phyloP scores from a whole-genome alignment of 129 eudicot genomes.

The sunflower (Helianthus annuus) region HanXRQr2.0-SUNRISE NC_035446.2:139356447-139356946 shows the following conservation, averaged over 20 bases:
- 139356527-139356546: constrained; percentile 42
- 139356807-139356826: constrained; percentile 38
- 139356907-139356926: constrained; percentile 47
- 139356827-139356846: constrained; percentile 41
- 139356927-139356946: constrained; percentile 53
- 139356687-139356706: constrained; percentile 75
- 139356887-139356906: constrained; percentile 98
- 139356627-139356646: constrained; percentile 96
- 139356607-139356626: constrained; percentile 55
- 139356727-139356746: constrained; percentile 81
- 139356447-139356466: constrained; percentile 53
- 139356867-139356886: constrained; percentile 84
- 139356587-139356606: constrained; percentile 57
- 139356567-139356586: constrained; percentile 55
- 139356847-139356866: constrained; percentile 63
- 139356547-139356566: constrained; percentile 70
- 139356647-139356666: constrained; percentile 84
- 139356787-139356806: constrained; percentile 47
- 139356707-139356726: constrained; percentile 96
- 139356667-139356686: constrained; percentile 69
- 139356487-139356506: constrained; percentile 82
- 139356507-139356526: constrained; percentile 53
- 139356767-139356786: constrained; percentile 88
- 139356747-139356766: constrained; percentile 78
- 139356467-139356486: constrained; percentile 90